Evolutionary conservation across 2,329 filamentous ascomycete species (phyloP).

Genomic region (Penicillium sp.): DNA sequence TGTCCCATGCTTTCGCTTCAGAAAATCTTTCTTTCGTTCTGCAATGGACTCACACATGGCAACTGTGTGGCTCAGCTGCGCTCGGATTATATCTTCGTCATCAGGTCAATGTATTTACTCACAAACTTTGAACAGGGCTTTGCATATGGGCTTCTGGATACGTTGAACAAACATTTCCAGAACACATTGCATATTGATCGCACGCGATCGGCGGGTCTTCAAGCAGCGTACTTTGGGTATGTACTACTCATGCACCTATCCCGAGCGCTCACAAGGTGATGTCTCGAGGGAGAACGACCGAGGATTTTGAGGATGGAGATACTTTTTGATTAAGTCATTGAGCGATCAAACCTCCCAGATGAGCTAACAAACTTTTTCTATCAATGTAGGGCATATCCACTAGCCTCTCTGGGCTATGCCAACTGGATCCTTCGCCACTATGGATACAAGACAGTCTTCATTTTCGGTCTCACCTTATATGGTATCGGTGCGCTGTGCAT

Average conservation of each 20-base stretch:
- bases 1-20: not conserved
- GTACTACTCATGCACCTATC: not conserved
- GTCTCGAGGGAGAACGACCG: not conserved
- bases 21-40: too few relatives aligned
- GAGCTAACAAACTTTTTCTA: too few relatives aligned
- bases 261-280: not conserved
- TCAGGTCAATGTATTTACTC: too few relatives aligned
- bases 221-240: conserved; percentile 60
- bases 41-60: too few relatives aligned
- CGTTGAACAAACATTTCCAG: conserved; percentile 53
- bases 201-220: conserved; percentile 56
- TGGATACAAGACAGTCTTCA: conserved; percentile 76
- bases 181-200: conserved; percentile 50
- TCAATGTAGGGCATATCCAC: conserved; percentile 44
- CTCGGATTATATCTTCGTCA: too few relatives aligned
- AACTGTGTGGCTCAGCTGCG: too few relatives aligned
- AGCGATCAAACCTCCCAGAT: too few relatives aligned
- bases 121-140: conserved; percentile 31
- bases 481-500: conserved; percentile 72
- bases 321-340: not conserved
- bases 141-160: conserved; percentile 46
- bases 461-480: conserved; percentile 64
- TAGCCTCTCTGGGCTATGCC: conserved; percentile 49
- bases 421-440: conserved; percentile 62
- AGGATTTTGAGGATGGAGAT: too few relatives aligned